Conservation (phyloP, 73 alveolate genomes). For the Urostyla sp. region DNA sequence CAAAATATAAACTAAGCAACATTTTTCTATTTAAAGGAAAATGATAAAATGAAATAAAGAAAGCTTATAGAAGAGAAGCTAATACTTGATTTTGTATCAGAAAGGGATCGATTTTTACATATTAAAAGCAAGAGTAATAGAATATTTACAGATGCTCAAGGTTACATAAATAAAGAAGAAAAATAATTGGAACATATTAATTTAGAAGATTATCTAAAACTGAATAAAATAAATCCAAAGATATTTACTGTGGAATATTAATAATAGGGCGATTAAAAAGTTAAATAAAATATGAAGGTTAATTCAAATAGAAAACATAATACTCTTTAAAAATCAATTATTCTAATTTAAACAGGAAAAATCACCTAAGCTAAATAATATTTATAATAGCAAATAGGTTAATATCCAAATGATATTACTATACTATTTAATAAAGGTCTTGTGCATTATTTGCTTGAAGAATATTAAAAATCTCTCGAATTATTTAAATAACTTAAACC, state of each 20-base stretch:
- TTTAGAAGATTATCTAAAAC: slow-evolving; percentile 13
- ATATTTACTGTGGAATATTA: slow-evolving; percentile 17
- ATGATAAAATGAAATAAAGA: background rate
- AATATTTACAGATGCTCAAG: background rate
- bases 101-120: slow-evolving; percentile 21
- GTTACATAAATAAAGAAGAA: background rate
- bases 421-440: slow-evolving; percentile 25
- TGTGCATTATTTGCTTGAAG: background rate
- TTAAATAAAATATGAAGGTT: background rate
- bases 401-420: slow-evolving; percentile 32
- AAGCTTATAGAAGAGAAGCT: slow-evolving; percentile 10
- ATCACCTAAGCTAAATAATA: slow-evolving; percentile 21
- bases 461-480: slow-evolving; percentile 11
- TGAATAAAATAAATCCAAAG: slow-evolving; percentile 21
- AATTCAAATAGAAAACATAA: slow-evolving; percentile 33
- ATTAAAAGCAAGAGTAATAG: background rate
- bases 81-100: slow-evolving; percentile 28
- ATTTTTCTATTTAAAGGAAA: slow-evolving; percentile 22
- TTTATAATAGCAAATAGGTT: background rate
- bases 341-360: slow-evolving; percentile 19
- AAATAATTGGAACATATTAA: background rate
- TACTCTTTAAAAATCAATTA: background rate
- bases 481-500: background rate
- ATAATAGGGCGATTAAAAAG: background rate
- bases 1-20: slow-evolving; percentile 25